Base-by-base conservation (phyloP, 192 early-diverging fungal species). In the Haplosporangium gracile region DNA sequence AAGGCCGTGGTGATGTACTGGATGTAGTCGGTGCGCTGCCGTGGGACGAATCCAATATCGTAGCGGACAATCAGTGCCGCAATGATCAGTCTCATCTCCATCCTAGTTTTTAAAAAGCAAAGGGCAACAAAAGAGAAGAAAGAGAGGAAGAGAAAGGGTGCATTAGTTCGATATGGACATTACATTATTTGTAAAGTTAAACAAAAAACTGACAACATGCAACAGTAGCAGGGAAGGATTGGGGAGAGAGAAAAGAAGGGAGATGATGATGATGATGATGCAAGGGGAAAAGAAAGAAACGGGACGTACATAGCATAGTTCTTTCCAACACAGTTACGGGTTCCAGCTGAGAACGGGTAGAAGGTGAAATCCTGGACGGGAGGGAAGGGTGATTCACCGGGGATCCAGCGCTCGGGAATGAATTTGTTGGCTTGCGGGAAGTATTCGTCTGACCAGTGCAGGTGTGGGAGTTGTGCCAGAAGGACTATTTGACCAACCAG, bases 321-420 rank as follows among this genome's bases (percentile, higher is more conserved):
- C 68, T 85, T 86, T 51, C 91, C 92, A 5, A 93, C 88, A 65
- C 92, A 93, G 51, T 83, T 83, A 39, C 91, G 69, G 24, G 86
- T 73, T 51, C 92, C 91, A 36, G 77, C 78, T 29, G 88, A 89
- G 80, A 92, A 92, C 13, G 88, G 81, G 39, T 75, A 88, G 47
- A 91, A 90, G 29, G 82, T 72, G 53, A 82, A 65, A n/a, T 81
- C 65, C 40, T 82, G 80, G 68, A 83, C 70, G 34, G 57, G 63
- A 29, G 80, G 60, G 4, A 75, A 70, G 15, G 81, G 29, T 16
- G 76, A 77, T 53, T 85, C 72, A 32, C 29, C 43, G 24, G 78
- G 75, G 18, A 88, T 38, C 90, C 90, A 93, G 29, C 92, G 89
- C 65, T 93, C 92, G 1, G 92, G 92, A 10, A 82, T 77, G 60